Evolutionary conservation across 768 basidiomycete species (phyloP), one percentile per base, ranked within the genome.

Genomic region (Chalciporus piperatus): DNA sequence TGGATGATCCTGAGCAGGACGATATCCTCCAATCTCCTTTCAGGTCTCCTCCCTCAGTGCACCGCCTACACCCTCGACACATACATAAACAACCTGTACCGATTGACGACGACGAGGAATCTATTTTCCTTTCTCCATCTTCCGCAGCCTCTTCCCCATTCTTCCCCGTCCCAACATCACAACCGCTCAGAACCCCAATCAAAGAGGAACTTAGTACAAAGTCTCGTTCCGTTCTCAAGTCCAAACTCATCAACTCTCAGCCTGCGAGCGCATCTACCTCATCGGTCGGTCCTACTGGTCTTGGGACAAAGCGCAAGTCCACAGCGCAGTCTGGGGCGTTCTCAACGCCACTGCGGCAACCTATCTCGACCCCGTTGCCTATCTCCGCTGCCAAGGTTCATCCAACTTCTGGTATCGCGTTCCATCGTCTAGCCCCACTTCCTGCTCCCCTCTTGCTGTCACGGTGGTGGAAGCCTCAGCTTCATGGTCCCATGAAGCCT

Each of bases 241-340:
- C 59, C 1, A 67, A 57, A 42, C 67, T 56, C n/a, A 56, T 66
- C 52, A 73, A 72, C 49, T 39, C 58, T 16, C 62, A 43, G 11
- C 17, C 52, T 2, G 43, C 56, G 0, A 41, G 50, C 30, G 17
- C 54, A 6, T 40, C 55, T 1, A 22, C 44, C 7, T 41, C 62
- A 0, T 49, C 61, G 6, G 60, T 54, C 28, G 58, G 70, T 41
- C 68, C 67, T 13, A 59, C 74, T 33, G 74, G 76, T 12, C 70
- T 76, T 3, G 84, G 84, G 37, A 82, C 78, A 1, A 88, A 88
- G 66, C 82, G 86, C 61, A 88, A 87, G 64, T 82, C 83, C 6
- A 68, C 64, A 1, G 61, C 59, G 6, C 67, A 74, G 72, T 41
- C 70, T 70, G 45, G 76, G 67, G 57, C 75, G 72, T 82, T 55